Conservation (phyloP, 495 filamentous ascomycete genomes). For the Echria macrotheca region DNA sequence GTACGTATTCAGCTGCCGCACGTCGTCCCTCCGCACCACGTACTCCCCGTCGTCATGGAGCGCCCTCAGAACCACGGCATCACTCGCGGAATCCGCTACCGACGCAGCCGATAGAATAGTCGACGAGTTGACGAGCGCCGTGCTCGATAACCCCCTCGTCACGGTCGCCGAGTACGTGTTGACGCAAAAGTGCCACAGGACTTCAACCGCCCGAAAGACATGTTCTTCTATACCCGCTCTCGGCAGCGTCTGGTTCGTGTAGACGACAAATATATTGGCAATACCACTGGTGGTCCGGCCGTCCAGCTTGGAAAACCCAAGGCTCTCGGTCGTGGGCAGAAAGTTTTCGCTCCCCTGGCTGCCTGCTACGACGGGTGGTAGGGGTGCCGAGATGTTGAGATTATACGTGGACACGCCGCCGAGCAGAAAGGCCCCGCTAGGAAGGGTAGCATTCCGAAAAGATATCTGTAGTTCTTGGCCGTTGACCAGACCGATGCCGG, state of each 20-base stretch:
- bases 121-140: slow-evolving; percentile 16
- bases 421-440: slow-evolving; percentile 20
- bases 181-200: slow-evolving; percentile 26
- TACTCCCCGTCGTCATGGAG: slow-evolving; percentile 7
- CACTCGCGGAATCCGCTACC: too few relatives aligned
- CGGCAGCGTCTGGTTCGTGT: slow-evolving; percentile 20
- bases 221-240: too few relatives aligned
- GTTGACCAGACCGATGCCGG: not conserved
- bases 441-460: slow-evolving; percentile 17
- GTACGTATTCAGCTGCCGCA: slow-evolving; percentile 12
- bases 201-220: slow-evolving; percentile 26
- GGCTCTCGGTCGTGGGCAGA: slow-evolving; percentile 13
- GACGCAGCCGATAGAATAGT: slow-evolving; percentile 5
- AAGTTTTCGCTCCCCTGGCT: slow-evolving; percentile 10
- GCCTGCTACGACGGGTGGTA: not conserved
- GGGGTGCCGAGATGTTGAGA: slow-evolving; percentile 21
- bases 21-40: slow-evolving; percentile 14
- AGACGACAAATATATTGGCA: slow-evolving; percentile 24
- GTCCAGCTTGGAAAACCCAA: slow-evolving; percentile 17
- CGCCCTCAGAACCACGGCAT: not conserved
- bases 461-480: not conserved
- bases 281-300: slow-evolving; percentile 14
- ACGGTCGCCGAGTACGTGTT: slow-evolving; percentile 22
- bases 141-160: slow-evolving; percentile 10
- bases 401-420: slow-evolving; percentile 16